These are phyloP conservation scores for Centrapalus pauciflorus DNA, from an alignment of 129 eudicot species.

Conservation along the genomic window DNA sequence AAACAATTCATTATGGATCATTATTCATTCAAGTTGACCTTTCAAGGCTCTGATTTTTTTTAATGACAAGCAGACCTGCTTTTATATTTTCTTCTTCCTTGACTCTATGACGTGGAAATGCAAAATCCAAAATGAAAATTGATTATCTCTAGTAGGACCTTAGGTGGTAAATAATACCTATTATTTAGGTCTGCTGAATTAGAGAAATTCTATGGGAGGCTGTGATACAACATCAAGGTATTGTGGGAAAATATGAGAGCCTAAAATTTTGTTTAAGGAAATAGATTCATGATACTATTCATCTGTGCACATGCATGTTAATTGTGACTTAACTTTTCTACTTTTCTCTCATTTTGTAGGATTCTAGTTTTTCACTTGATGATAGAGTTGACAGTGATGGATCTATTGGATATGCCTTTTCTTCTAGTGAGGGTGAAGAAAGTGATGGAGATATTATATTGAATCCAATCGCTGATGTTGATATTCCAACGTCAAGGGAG, in stretches of 20 bases:
- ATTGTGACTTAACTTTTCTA: neutral
- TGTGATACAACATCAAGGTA: too few species aligned
- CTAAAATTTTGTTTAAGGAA: neutral
- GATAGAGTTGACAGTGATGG: slow-evolving; percentile 56
- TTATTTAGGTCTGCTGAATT: too few species aligned
- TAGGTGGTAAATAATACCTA: too few species aligned
- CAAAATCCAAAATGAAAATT: neutral
- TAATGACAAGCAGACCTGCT: neutral
- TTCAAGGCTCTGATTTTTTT: neutral
- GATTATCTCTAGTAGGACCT: neutral
- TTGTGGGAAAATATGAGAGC: too few species aligned
- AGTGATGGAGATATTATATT: slow-evolving; percentile 74
- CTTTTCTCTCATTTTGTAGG: slow-evolving; percentile 33
- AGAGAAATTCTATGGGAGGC: too few species aligned
- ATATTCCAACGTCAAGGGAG: slow-evolving; percentile 59
- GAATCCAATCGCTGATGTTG: slow-evolving; percentile 76
- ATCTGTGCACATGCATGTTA: neutral
- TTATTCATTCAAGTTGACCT: neutral
- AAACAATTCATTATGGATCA: neutral
- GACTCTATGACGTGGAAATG: neutral
- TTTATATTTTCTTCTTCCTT: neutral
- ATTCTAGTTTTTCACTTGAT: slow-evolving; percentile 45
- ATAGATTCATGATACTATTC: neutral
- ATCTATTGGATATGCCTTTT: slow-evolving; percentile 38
- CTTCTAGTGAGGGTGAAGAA: slow-evolving; percentile 88